phyloP scores from a whole-genome alignment of 2,329 filamentous ascomycete species.

The Diaporthe citri region DNA sequence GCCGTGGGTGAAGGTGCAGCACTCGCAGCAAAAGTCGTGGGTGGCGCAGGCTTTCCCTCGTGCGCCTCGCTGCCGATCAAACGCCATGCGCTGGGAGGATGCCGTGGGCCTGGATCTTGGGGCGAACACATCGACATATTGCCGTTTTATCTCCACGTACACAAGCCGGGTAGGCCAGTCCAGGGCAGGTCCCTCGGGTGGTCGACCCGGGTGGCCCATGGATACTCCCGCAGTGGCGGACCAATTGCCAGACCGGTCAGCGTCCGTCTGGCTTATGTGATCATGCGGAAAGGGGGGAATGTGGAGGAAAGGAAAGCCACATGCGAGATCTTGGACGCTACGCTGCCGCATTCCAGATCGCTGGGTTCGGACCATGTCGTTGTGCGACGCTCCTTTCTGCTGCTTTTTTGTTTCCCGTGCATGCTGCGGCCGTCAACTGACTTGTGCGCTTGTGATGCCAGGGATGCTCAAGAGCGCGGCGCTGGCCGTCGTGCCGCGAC shows the following conservation, averaged over 20 bases:
- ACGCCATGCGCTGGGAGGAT: slow-evolving; percentile 16
- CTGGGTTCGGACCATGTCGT: slow-evolving; percentile 23
- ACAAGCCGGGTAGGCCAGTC: neutral
- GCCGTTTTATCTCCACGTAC: slow-evolving; percentile 10
- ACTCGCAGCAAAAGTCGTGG: neutral
- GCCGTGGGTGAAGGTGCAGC: neutral
- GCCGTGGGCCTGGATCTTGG: slow-evolving; percentile 21
- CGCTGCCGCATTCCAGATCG: slow-evolving; percentile 21
- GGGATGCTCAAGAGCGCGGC: neutral
- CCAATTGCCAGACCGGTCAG: slow-evolving; percentile 12
- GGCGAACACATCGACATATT: slow-evolving; percentile 22
- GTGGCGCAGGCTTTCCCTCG: neutral
- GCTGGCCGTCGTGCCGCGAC: neutral
- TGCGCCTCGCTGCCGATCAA: slow-evolving; percentile 15
- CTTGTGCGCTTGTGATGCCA: neutral
- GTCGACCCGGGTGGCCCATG: slow-evolving; percentile 1
- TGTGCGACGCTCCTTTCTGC: neutral
- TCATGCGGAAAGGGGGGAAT: neutral
- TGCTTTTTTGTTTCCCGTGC: slow-evolving; percentile 2
- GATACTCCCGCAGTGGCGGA: slow-evolving; percentile 7
- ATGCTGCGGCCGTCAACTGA: neutral
- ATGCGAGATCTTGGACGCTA: slow-evolving; percentile 29
- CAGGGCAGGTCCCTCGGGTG: neutral
- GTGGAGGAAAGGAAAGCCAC: neutral
- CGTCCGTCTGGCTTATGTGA: neutral